Conservation (phyloP, 2,329 filamentous ascomycete species). For the Apiospora aurea region DNA sequence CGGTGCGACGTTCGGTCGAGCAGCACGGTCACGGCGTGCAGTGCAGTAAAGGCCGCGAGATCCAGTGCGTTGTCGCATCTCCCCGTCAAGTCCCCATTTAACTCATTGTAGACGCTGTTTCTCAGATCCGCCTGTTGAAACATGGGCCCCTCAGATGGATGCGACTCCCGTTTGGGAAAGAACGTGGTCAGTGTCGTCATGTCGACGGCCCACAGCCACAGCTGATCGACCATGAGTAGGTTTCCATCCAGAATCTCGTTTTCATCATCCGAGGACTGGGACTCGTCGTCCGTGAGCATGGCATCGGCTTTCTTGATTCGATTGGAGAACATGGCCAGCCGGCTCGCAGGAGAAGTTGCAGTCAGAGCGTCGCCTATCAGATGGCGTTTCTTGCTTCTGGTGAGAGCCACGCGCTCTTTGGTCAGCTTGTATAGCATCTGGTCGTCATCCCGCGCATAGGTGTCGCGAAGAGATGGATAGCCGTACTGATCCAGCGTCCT, state of each 20-base stretch:
- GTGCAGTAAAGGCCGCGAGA: constrained; percentile 66
- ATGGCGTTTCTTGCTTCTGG: constrained; percentile 31
- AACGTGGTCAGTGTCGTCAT: constrained; percentile 60
- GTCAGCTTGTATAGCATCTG: constrained; percentile 74
- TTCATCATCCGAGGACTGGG: constrained; percentile 42
- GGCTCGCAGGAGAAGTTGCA: constrained; percentile 30
- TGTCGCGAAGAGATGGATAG: constrained; percentile 67
- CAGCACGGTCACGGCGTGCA: constrained; percentile 68
- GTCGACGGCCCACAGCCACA: constrained; percentile 68
- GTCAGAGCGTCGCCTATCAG: constrained; percentile 31
- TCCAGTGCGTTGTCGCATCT: constrained; percentile 68
- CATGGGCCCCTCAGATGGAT: constrained; percentile 60
- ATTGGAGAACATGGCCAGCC: constrained; percentile 32
- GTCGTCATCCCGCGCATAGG: constrained; percentile 66
- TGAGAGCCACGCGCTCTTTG: constrained; percentile 49
- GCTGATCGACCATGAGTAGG: constrained; percentile 71
- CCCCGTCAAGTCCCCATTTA: constrained; percentile 69
- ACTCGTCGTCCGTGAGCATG: constrained; percentile 35
- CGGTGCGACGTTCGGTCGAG: constrained; percentile 66
- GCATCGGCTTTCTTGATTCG: constrained; percentile 29
- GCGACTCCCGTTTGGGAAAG: constrained; percentile 62
- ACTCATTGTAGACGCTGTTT: constrained; percentile 70
- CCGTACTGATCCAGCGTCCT: constrained; percentile 70
- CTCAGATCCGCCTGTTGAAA: constrained; percentile 68
- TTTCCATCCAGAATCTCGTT: constrained; percentile 58